phyloP scores from a whole-genome alignment of 2,329 filamentous ascomycete species.

The Nemania sp. region DNA sequence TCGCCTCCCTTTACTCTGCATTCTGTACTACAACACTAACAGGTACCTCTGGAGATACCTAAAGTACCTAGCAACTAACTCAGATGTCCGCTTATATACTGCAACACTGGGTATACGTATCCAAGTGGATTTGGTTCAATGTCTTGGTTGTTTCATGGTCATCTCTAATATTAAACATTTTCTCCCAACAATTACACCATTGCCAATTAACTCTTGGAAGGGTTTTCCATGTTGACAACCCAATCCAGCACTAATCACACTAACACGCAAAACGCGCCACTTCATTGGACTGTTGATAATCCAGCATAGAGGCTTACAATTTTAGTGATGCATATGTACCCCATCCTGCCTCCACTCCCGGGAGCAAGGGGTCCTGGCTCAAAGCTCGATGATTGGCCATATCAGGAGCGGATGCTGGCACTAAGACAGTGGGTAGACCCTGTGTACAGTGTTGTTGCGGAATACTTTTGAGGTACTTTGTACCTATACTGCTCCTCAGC shows the following conservation, averaged over 20 bases:
- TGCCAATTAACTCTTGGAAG: neutral
- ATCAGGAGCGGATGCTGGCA: neutral
- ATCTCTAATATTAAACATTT: neutral
- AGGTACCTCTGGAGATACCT: no score
- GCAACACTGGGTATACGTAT: no score
- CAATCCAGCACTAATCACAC: constrained; percentile 13
- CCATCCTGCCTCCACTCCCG: neutral
- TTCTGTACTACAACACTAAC: neutral
- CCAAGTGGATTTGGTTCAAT: no score
- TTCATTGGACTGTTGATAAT: constrained; percentile 16
- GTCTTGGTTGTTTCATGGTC: constrained; percentile 1
- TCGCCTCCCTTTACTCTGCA: neutral
- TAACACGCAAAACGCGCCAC: constrained; percentile 15
- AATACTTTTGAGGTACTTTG: no score
- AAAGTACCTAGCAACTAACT: no score
- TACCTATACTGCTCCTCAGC: no score
- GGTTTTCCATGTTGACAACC: constrained; percentile 8
- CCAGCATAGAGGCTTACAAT: constrained; percentile 19
- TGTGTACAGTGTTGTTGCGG: neutral
- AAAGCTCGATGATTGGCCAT: constrained; percentile 9
- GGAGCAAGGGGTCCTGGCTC: constrained; percentile 3
- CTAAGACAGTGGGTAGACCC: neutral
- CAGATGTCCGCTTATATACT: no score
- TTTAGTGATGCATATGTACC: constrained; percentile 17
- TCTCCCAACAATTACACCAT: no score